A percentile compares a stretch with the other conserved stretches of the same genome.
phyloP scores from a whole-genome alignment of 2,329 filamentous ascomycete genomes.

The Xylariales sp. region DNA sequence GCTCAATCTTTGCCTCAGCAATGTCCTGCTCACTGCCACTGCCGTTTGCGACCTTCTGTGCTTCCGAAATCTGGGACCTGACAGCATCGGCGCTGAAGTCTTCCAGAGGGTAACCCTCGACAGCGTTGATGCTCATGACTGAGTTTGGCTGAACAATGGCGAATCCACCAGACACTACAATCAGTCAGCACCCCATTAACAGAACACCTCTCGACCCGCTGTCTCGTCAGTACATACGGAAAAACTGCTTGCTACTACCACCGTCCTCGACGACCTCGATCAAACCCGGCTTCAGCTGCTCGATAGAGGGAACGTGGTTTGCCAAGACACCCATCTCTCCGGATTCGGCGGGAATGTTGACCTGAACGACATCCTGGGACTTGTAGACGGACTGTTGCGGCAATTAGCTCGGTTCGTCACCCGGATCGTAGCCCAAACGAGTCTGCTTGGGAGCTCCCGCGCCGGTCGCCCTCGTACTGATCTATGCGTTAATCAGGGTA shows the following conservation, averaged over 20 bases:
- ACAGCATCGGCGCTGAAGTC: conserved; percentile 94
- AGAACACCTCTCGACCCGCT: conserved; percentile 5
- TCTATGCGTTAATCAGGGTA: conserved; percentile 11
- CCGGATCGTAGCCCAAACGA: not conserved
- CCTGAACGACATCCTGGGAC: conserved; percentile 75
- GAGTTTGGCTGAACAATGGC: conserved; percentile 96
- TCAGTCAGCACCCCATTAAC: conserved; percentile 12
- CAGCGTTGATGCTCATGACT: conserved; percentile 93
- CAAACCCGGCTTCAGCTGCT: conserved; percentile 96
- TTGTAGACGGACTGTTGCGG: conserved; percentile 65
- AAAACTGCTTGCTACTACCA: conserved; percentile 90
- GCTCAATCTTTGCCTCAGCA: conserved; percentile 97
- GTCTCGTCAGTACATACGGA: conserved; percentile 63
- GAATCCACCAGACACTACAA: conserved; percentile 87
- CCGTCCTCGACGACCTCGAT: conserved; percentile 94
- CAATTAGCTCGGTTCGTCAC: conserved; percentile 37
- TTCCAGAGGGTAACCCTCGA: conserved; percentile 90
- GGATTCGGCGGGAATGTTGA: conserved; percentile 97
- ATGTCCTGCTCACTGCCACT: conserved; percentile 94
- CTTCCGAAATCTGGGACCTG: conserved; percentile 84
- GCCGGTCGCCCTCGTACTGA: not conserved
- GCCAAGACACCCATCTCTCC: conserved; percentile 99
- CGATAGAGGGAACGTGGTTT: conserved; percentile 97
- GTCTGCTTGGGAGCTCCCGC: not conserved
- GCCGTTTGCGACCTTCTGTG: conserved; percentile 89